phyloP scores from a whole-genome alignment of 2,329 filamentous ascomycete genomes.

The Aspergillus sergii region DNA sequence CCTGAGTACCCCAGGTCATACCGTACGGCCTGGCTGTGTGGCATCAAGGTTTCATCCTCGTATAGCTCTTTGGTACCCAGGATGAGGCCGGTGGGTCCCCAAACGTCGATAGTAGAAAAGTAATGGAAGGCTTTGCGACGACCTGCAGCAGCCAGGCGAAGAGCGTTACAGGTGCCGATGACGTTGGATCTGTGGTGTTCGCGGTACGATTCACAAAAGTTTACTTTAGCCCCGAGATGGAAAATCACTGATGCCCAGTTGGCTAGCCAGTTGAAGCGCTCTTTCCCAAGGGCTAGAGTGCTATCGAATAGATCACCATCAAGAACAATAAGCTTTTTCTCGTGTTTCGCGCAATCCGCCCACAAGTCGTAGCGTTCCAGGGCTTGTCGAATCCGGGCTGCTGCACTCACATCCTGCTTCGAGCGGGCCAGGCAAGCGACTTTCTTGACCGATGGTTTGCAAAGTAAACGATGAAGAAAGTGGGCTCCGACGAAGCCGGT shows the following conservation, averaged over 20 bases:
- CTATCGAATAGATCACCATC: constrained; percentile 6
- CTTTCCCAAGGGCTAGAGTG: constrained; percentile 6
- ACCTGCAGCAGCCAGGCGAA: constrained; percentile 5
- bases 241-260: constrained; percentile 14
- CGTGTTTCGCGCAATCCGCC: background rate
- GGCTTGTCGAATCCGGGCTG: background rate
- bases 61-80: constrained; percentile 5
- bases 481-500: constrained; percentile 14
- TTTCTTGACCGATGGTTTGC: constrained; percentile 6
- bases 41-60: constrained; percentile 14
- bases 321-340: constrained; percentile 7
- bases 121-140: constrained; percentile 15
- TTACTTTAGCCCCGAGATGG: constrained; percentile 12
- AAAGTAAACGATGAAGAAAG: constrained; percentile 5
- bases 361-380: constrained; percentile 12
- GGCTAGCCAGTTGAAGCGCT: constrained; percentile 6
- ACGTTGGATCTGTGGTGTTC: constrained; percentile 13
- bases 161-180: constrained; percentile 3
- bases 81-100: constrained; percentile 11
- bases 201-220: constrained; percentile 13
- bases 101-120: constrained; percentile 13
- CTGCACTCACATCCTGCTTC: background rate
- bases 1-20: constrained; percentile 56
- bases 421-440: constrained; percentile 10
- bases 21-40: constrained; percentile 10